Evolutionary conservation across 1,284 basidiomycete species (phyloP).

Genomic region (Heterobasidion annosum): DNA sequence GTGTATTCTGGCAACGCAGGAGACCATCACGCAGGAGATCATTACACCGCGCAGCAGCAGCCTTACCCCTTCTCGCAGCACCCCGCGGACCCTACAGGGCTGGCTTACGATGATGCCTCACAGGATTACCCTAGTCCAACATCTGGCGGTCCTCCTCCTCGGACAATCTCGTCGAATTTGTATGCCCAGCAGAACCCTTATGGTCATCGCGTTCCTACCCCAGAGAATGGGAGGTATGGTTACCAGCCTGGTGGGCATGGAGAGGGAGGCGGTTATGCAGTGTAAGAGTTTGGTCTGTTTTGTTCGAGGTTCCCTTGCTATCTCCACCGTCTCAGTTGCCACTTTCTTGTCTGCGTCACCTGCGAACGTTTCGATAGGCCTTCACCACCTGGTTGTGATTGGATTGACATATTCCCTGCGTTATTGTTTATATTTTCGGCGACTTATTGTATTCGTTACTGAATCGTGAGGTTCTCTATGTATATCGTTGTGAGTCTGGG

Average conservation of each 20-base stretch:
- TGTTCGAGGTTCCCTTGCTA: too few species aligned
- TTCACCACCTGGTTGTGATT: too few species aligned
- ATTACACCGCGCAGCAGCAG: slow-evolving; percentile 4
- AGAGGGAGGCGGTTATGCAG: neutral
- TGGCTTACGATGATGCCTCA: slow-evolving; percentile 6
- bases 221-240: slow-evolving; percentile 2
- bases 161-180: neutral
- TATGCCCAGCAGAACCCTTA: slow-evolving; percentile 1
- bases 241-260: neutral
- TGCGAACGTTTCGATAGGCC: too few species aligned
- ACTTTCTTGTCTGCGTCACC: too few species aligned
- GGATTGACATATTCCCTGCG: too few species aligned
- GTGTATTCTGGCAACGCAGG: slow-evolving; percentile 25
- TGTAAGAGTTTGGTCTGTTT: neutral
- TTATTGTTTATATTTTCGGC: too few species aligned
- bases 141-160: slow-evolving; percentile 2
- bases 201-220: slow-evolving; percentile 3
- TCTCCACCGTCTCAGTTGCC: too few species aligned
- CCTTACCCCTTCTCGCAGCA: slow-evolving; percentile 1
- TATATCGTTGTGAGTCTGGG: too few species aligned
- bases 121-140: slow-evolving; percentile 6
- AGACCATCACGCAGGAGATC: slow-evolving; percentile 1
- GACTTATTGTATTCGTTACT: too few species aligned
- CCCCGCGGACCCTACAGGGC: slow-evolving; percentile 1
- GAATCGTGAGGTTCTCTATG: too few species aligned